phyloP scores from a whole-genome alignment of 2,329 filamentous ascomycete genomes.

The Cadophora sp. region DNA sequence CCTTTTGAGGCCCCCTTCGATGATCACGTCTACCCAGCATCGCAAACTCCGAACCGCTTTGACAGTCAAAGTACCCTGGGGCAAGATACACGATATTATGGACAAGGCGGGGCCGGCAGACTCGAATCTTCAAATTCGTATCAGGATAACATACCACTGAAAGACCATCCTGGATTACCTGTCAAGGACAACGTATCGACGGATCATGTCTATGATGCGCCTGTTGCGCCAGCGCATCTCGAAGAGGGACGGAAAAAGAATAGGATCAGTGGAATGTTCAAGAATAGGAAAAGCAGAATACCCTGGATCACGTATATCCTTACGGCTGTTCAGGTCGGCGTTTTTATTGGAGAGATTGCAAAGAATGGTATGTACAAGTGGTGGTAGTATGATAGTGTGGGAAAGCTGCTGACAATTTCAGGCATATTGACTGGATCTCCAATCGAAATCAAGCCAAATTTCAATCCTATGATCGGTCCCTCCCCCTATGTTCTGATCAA shows the following conservation, averaged over 20 bases:
- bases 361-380: slow-evolving; percentile 72
- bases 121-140: slow-evolving; percentile 44
- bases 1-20: slow-evolving; percentile 73
- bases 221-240: slow-evolving; percentile 43
- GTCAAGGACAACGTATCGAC: slow-evolving; percentile 46
- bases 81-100: slow-evolving; percentile 66
- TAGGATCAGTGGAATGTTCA: slow-evolving; percentile 63
- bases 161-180: slow-evolving; percentile 53
- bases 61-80: slow-evolving; percentile 49
- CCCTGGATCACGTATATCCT: slow-evolving; percentile 87
- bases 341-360: slow-evolving; percentile 89
- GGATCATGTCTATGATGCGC: slow-evolving; percentile 69
- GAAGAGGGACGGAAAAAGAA: slow-evolving; percentile 53
- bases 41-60: slow-evolving; percentile 42
- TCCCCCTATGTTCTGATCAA: slow-evolving; percentile 91
- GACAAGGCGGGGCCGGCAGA: slow-evolving; percentile 50
- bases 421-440: slow-evolving; percentile 75
- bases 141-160: slow-evolving; percentile 64
- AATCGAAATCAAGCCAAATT: slow-evolving; percentile 67
- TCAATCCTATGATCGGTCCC: slow-evolving; percentile 98
- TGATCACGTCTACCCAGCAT: slow-evolving; percentile 67
- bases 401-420: slow-evolving; percentile 46
- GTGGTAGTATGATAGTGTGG: neutral
- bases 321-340: slow-evolving; percentile 76
- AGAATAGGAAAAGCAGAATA: slow-evolving; percentile 47